Conservation (phyloP, 1,284 basidiomycete species). For the Leccinum proliferum region DNA sequence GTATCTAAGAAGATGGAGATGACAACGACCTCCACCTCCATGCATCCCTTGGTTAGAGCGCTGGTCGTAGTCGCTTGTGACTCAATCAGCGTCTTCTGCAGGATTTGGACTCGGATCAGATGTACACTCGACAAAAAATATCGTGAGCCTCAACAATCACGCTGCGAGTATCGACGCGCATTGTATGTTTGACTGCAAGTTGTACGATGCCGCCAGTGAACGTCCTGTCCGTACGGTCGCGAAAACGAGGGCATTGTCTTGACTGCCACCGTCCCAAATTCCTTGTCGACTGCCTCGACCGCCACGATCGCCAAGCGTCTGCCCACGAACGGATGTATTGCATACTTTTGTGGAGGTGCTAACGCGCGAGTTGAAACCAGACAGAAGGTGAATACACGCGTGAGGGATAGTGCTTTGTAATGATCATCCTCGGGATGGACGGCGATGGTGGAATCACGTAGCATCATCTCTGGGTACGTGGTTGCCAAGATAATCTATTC, state of each 20-base stretch:
- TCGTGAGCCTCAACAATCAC: constrained; percentile 3
- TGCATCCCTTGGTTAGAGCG: constrained; percentile 88
- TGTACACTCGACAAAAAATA: constrained; percentile 53
- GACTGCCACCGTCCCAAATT: too few relatives aligned
- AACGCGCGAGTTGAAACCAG: too few relatives aligned
- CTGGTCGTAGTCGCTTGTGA: constrained; percentile 73
- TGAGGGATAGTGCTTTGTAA: too few relatives aligned
- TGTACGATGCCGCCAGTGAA: constrained; percentile 86
- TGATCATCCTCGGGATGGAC: too few relatives aligned
- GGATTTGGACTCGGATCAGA: constrained; percentile 69
- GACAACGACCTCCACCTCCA: constrained; percentile 44
- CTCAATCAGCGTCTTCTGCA: constrained; percentile 63
- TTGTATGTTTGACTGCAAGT: constrained; percentile 84
- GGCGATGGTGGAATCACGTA: too few relatives aligned
- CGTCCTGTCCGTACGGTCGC: constrained; percentile 75
- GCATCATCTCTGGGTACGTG: too few relatives aligned
- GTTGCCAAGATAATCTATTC: too few relatives aligned
- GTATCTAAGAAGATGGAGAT: constrained; percentile 51
- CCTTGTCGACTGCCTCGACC: too few relatives aligned
- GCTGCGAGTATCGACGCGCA: constrained; percentile 38
- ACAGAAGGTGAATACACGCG: too few relatives aligned
- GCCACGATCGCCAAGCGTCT: too few relatives aligned
- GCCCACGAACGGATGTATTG: too few relatives aligned
- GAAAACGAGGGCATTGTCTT: constrained; percentile 38
- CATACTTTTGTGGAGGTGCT: too few relatives aligned